A percentile compares a stretch with the other conserved stretches of the same genome.
These are phyloP conservation scores for Populus alba DNA, from an alignment of 345 rosid genomes.

Conservation along the genomic window DNA sequence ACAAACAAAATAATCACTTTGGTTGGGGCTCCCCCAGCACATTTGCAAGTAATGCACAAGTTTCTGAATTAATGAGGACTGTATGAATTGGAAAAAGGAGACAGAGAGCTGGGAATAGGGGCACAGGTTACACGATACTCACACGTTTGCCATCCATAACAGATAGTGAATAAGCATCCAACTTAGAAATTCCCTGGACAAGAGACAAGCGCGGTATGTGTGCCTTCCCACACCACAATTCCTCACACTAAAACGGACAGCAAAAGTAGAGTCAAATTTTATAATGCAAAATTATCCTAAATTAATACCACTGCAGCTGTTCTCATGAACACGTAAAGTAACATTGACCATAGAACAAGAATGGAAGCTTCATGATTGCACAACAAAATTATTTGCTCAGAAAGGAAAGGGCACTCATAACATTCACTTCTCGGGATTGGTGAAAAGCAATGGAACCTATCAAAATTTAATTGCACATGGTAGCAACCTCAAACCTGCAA, in stretches of 20 bases:
- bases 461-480: neutral
- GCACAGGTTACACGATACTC: conserved; percentile 12
- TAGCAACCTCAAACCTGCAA: neutral
- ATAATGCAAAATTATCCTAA: neutral
- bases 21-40: neutral
- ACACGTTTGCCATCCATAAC: conserved; percentile 55
- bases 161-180: conserved; percentile 54
- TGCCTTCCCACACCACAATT: conserved; percentile 55
- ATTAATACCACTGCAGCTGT: neutral
- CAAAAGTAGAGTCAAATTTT: neutral
- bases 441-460: neutral
- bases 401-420: neutral
- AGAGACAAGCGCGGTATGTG: conserved; percentile 55
- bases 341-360: neutral
- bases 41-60: neutral
- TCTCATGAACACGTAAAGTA: neutral
- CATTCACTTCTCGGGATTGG: neutral
- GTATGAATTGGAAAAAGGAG: neutral
- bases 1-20: conserved; percentile 6
- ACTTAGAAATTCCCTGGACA: conserved; percentile 46
- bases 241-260: conserved; percentile 40
- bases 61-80: neutral
- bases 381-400: neutral
- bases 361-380: neutral
- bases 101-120: neutral